Base-by-base conservation (phyloP, 345 rosid species). In the Clarkia xantiana region DNA sequence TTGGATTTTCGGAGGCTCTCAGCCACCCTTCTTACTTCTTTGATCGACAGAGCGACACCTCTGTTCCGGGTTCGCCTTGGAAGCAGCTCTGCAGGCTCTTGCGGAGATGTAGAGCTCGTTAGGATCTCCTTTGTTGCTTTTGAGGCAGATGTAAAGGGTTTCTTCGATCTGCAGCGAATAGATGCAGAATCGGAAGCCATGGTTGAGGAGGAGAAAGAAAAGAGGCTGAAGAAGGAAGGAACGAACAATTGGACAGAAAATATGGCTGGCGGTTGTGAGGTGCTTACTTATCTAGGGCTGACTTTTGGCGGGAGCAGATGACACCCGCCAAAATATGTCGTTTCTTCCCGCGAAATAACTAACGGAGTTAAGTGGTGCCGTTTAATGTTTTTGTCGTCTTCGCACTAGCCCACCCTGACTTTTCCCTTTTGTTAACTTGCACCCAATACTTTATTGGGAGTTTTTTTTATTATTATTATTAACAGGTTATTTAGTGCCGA, bases 1-100 rank as follows among this genome's bases (percentile, higher is more conserved):
- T 54, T 61, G 11, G 54, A 49, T 12, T 63, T 60, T 0, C 73
- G 65, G 15, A 58, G 66, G 63, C 62, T 63, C 58, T 68, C 75
- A 43, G 87, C 84, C 0, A 55, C 79, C 12, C 65, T 62, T 38
- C 87, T 78, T n/a, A 82, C 61, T 52, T 82, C 84, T 52, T 66
- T 58, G 18, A 75, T 58, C 0, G 93, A 82, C 42, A 82, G 63
- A 2, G 87, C 87, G 0, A 67, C 70, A 11, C 80, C 70, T 18
- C 80, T 65, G 71, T 69, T 74, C 45, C 74, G 66, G 36, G 67
- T 49, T 14, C 84, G 76, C 49, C 57, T 61, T 20, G 62, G 61
- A 38, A 22, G 56, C 29, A n/a, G 45, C 45, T 64, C 57, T 45
- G 67, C 38, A 16, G 54, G 70, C 59, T 77, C 73, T 47, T 82